These are phyloP conservation scores for Leishmania guyanensis DNA, from an alignment of 208 protist species.

Conservation along the genomic window DNA sequence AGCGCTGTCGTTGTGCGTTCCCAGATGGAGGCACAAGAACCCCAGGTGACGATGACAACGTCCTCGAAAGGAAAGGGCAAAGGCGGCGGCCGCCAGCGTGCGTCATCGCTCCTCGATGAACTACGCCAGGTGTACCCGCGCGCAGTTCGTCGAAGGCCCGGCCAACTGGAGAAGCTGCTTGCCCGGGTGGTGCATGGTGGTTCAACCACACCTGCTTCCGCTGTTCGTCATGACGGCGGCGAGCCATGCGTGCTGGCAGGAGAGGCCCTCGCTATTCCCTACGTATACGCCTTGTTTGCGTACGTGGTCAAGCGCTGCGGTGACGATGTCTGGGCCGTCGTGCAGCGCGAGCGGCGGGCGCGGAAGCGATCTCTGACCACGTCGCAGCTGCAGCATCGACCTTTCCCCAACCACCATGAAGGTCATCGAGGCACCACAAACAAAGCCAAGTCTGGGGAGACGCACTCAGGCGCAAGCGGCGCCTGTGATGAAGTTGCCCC, in stretches of 20 bases:
- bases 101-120: constrained; percentile 4
- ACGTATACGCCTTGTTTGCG: constrained; percentile 38
- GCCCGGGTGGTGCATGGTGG: constrained; percentile 35
- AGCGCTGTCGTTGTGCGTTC: constrained; percentile 3
- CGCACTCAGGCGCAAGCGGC: background rate
- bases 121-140: constrained; percentile 4
- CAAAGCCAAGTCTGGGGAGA: background rate
- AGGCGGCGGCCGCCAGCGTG: background rate
- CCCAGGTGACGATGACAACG: background rate
- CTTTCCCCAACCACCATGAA: background rate
- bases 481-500: background rate
- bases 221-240: background rate
- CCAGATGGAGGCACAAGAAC: constrained; percentile 1
- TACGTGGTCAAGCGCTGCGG: constrained; percentile 32
- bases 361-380: background rate
- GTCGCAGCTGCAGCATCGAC: background rate
- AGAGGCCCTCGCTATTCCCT: constrained; percentile 60
- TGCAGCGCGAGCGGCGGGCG: constrained; percentile 9
- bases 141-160: constrained; percentile 15
- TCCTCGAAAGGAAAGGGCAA: constrained; percentile 34
- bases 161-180: constrained; percentile 41
- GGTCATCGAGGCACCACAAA: background rate
- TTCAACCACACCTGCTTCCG: background rate
- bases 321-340: background rate
- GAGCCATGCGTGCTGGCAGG: constrained; percentile 46